Conservation (phyloP, 2,329 filamentous ascomycete genomes). For the Calycina herbarum region DNA sequence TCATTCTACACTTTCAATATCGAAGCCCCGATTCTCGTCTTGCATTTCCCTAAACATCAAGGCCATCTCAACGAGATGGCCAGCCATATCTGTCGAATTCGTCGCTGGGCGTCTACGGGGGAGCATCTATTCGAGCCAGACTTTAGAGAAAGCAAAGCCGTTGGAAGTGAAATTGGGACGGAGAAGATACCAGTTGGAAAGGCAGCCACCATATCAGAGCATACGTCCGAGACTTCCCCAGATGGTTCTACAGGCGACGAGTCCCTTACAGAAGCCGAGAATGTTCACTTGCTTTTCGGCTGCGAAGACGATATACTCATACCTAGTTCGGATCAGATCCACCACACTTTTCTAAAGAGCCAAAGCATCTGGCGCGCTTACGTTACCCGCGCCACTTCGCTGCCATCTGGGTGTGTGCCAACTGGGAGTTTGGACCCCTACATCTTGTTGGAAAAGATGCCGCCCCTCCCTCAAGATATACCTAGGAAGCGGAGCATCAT, state of each 20-base stretch:
- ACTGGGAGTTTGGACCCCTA: not conserved
- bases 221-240: not conserved
- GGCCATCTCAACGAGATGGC: conserved; percentile 7
- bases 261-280: not conserved
- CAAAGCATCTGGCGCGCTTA: conserved; percentile 6
- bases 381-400: not conserved
- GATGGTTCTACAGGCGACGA: conserved; percentile 9
- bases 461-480: conserved; percentile 6
- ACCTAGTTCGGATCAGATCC: conserved; percentile 9
- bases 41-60: conserved; percentile 6
- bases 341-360: conserved; percentile 4
- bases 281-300: not conserved
- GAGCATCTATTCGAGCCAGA: conserved; percentile 13
- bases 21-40: conserved; percentile 5
- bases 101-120: conserved; percentile 12
- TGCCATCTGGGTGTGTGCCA: not conserved
- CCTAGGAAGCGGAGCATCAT: conserved; percentile 2
- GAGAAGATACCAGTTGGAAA: conserved; percentile 5
- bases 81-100: conserved; percentile 11
- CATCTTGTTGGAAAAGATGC: conserved; percentile 4
- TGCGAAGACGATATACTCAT: conserved; percentile 4
- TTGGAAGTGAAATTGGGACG: conserved; percentile 9
- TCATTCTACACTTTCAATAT: conserved; percentile 7
- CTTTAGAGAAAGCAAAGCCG: conserved; percentile 9
- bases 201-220: not conserved